Evolutionary conservation across 2,329 filamentous ascomycete species (phyloP).

Genomic region (Sarocladiaceae sp.): DNA sequence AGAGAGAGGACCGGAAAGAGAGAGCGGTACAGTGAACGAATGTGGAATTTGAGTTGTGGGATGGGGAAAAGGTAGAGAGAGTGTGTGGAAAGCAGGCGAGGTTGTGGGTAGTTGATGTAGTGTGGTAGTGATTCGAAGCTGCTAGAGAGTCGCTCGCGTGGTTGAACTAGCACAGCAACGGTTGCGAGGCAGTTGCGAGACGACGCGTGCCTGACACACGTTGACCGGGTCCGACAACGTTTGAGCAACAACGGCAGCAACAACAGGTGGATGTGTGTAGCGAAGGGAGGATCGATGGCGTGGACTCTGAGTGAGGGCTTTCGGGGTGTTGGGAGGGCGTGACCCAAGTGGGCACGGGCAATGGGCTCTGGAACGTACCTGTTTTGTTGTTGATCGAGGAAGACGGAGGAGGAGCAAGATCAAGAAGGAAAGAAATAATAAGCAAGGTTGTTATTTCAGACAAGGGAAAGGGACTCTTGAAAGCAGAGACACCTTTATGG

Average conservation of each 20-base stretch:
- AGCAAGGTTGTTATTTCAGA: conserved; percentile 8
- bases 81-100: too few relatives aligned
- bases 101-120: too few relatives aligned
- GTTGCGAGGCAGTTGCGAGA: conserved; percentile 9
- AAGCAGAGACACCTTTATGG: conserved; percentile 6
- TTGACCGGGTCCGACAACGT: too few relatives aligned
- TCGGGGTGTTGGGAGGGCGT: neutral
- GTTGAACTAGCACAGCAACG: conserved; percentile 3
- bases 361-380: conserved; percentile 10
- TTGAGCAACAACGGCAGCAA: too few relatives aligned
- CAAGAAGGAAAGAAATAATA: conserved; percentile 7
- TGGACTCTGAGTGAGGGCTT: neutral
- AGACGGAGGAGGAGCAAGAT: neutral
- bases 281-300: too few relatives aligned
- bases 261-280: too few relatives aligned
- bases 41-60: too few relatives aligned
- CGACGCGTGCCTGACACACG: conserved; percentile 6
- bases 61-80: too few relatives aligned
- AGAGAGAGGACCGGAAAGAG: too few relatives aligned
- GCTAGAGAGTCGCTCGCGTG: too few relatives aligned
- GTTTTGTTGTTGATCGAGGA: conserved; percentile 3
- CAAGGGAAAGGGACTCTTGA: conserved; percentile 8
- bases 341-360: neutral
- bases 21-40: too few relatives aligned
- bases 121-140: neutral